Base-by-base conservation (phyloP, 2,329 filamentous ascomycete species). In the Metarhizium robertsii region DNA sequence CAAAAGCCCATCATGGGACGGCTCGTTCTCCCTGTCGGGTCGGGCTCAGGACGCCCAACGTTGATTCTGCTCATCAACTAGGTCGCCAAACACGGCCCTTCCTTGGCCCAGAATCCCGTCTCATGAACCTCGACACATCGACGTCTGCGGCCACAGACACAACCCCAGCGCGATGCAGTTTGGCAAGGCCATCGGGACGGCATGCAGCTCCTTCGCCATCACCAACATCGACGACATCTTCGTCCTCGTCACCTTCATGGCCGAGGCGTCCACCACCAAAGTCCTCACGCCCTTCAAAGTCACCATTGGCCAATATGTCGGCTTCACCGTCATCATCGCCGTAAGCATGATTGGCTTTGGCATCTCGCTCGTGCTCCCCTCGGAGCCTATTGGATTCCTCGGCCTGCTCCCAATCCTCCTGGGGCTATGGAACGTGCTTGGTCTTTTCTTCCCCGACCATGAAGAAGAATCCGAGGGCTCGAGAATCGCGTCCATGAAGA, bases 181-280 rank as follows among this genome's bases (percentile, higher is more conserved):
- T 46, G 64, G 64, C 13, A 56, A 59, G 40, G 55, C 61, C n/a
- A 50, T 66, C 40, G 64, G 61, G 14, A 63, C 62, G 14, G 64
- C 64, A 34, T 66, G 64, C 59, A 57, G 56, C 53, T 60, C 63
- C 10, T 67, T 67, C 53, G 64, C 63, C 55, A 54, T 65, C 58
- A 67, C 65, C 55, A 67, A 66, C 57, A 65, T 66, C 53, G 64
- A 79, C 64, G 66, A 71, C 61, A 54, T 67, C n/a, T 71, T 71
- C 60, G 67, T 71, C 40, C 62, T 71, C 7, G 67, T 69, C 50
- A 69, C 68, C 53, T 71, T 70, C 60, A 70, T 69, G 54, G 66
- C 68, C 36, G 68, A 70, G 53, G 60, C 67, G 6, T 57, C 67
- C 10, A 64, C 64, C 8, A 65, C 62, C 57, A 53, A 55, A 10